These are phyloP conservation scores for Lasiosphaeria ovina DNA, from an alignment of 495 filamentous ascomycete genomes.

Conservation along the genomic window DNA sequence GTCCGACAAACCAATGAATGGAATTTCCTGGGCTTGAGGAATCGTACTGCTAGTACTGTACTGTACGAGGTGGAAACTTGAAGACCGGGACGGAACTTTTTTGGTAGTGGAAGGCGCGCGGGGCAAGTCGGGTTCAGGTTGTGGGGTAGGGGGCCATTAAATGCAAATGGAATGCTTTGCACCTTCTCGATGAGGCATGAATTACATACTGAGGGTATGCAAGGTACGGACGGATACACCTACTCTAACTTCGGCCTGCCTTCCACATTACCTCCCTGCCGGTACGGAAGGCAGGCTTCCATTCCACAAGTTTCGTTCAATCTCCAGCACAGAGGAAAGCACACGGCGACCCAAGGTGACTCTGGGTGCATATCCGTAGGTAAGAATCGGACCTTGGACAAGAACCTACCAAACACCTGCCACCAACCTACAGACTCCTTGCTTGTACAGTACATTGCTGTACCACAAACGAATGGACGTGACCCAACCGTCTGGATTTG, in stretches of 20 bases:
- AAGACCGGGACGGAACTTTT: too few relatives aligned
- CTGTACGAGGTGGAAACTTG: not conserved
- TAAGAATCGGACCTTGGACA: not conserved
- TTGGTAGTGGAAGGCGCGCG: not conserved
- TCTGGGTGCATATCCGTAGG: not conserved
- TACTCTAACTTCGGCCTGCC: too few relatives aligned
- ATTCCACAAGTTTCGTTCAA: too few relatives aligned
- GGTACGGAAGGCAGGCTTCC: too few relatives aligned
- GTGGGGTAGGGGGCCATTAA: conserved; percentile 2
- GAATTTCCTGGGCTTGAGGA: not conserved
- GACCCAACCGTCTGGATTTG: conserved; percentile 9
- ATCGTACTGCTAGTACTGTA: not conserved
- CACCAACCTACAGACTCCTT: not conserved
- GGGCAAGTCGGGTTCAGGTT: not conserved
- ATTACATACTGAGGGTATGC: not conserved
- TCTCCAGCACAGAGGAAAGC: too few relatives aligned
- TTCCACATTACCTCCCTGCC: too few relatives aligned
- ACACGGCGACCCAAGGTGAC: too few relatives aligned
- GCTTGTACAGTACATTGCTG: not conserved
- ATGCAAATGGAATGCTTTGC: not conserved
- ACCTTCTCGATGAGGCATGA: not conserved
- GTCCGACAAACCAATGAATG: not conserved
- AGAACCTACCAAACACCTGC: not conserved
- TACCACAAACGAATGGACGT: not conserved
- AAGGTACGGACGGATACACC: too few relatives aligned